phyloP scores from a whole-genome alignment of 176 grass and related monocot species.

The Aegilops bicornis region DNA sequence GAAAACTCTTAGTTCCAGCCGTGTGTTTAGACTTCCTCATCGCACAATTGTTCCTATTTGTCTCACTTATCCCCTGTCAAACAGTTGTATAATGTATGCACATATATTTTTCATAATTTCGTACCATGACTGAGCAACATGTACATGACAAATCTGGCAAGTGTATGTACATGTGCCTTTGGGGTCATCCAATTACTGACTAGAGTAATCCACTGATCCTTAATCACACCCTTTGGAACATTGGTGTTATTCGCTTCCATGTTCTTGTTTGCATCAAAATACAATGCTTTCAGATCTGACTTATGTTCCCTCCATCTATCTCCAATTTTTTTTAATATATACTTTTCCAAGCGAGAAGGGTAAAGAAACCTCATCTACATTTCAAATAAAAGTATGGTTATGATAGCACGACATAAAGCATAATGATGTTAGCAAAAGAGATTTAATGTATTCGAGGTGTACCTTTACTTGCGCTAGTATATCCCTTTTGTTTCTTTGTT shows the following conservation, averaged over 20 bases:
- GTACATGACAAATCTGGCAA: neutral
- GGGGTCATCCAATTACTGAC: constrained; percentile 9
- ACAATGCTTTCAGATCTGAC: neutral
- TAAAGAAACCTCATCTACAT: neutral
- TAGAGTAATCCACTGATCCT: constrained; percentile 2
- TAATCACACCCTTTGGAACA: neutral
- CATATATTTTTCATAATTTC: neutral
- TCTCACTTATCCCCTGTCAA: neutral
- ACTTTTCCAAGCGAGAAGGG: neutral
- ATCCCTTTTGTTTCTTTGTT: no score
- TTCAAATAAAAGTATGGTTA: no score
- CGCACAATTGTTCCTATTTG: neutral
- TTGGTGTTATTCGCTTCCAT: neutral
- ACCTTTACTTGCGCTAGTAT: no score
- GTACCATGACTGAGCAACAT: neutral
- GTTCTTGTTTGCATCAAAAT: constrained; percentile 9
- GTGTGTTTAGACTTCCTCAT: constrained; percentile 10
- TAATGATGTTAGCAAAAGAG: no score
- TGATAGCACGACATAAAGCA: no score
- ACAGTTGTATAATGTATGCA: neutral
- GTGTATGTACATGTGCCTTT: neutral
- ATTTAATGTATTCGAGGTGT: no score
- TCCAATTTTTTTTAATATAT: neutral
- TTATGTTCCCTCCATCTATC: constrained; percentile 19
- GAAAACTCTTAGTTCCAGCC: constrained; percentile 8